These are phyloP conservation scores for Geotrichum siamense DNA, from an alignment of 1,139 yeast genomes.

Conservation along the genomic window DNA sequence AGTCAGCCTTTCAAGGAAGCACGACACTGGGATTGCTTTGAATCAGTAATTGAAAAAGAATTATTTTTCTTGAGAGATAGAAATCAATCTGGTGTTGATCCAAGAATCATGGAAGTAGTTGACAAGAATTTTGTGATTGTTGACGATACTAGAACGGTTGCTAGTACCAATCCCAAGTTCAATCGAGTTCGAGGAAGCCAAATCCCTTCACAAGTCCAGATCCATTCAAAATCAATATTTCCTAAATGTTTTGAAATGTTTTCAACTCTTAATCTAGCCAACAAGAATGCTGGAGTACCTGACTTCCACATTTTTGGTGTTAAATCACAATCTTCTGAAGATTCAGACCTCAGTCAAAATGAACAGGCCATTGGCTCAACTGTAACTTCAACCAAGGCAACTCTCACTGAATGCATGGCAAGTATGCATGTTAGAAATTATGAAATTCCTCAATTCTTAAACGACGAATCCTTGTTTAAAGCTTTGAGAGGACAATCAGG, in stretches of 20 bases:
- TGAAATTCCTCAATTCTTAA: slow-evolving; percentile 12
- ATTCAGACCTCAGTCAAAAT: neutral
- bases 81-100: neutral
- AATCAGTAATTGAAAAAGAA: slow-evolving; percentile 3
- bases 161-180: neutral
- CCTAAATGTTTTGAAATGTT: slow-evolving; percentile 3
- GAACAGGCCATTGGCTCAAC: neutral
- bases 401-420: slow-evolving; percentile 11
- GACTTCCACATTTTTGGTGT: slow-evolving; percentile 13
- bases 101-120: neutral
- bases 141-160: slow-evolving; percentile 5
- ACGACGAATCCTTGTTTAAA: slow-evolving; percentile 3
- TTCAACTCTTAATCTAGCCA: slow-evolving; percentile 6
- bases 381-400: neutral
- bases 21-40: slow-evolving; percentile 7
- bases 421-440: slow-evolving; percentile 10
- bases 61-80: slow-evolving; percentile 8
- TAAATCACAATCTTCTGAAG: neutral
- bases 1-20: slow-evolving; percentile 7
- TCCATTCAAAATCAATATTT: neutral
- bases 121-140: slow-evolving; percentile 5
- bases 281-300: slow-evolving; percentile 10
- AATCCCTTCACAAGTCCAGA: slow-evolving; percentile 9
- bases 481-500: slow-evolving; percentile 5
- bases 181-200: slow-evolving; percentile 9